Conservation (phyloP, 2,329 filamentous ascomycete species). For the Escovopsis sp. region DNA sequence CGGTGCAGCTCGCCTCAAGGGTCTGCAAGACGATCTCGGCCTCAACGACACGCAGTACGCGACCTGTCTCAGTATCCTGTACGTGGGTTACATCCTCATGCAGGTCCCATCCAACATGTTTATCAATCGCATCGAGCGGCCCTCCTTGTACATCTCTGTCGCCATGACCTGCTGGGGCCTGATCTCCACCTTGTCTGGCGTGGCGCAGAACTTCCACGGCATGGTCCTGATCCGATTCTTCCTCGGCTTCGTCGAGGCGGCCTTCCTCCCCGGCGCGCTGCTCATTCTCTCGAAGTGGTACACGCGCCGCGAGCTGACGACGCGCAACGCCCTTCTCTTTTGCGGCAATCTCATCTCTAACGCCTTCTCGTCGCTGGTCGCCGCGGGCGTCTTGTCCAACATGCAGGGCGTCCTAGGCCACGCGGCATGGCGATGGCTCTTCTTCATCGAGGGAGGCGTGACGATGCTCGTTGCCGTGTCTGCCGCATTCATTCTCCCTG, state of each 20-base stretch:
- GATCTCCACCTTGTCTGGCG: conserved; percentile 41
- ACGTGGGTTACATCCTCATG: conserved; percentile 51
- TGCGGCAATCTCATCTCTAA: conserved; percentile 44
- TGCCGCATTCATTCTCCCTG: conserved; percentile 34
- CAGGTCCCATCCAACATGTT: conserved; percentile 44
- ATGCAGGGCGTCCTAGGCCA: conserved; percentile 40
- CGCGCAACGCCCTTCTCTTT: conserved; percentile 41
- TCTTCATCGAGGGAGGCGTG: conserved; percentile 40
- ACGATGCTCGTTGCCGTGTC: conserved; percentile 33
- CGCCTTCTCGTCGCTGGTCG: conserved; percentile 43
- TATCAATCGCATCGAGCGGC: conserved; percentile 37
- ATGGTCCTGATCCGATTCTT: conserved; percentile 43
- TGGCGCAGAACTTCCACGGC: conserved; percentile 33
- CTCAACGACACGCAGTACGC: conserved; percentile 45
- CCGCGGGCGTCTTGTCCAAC: conserved; percentile 40
- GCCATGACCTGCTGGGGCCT: conserved; percentile 46
- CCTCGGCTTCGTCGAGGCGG: conserved; percentile 46
- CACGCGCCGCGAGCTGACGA: conserved; percentile 40
- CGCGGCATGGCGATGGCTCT: conserved; percentile 45
- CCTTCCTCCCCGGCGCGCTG: conserved; percentile 47
- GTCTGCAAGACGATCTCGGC: conserved; percentile 44
- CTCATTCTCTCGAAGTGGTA: conserved; percentile 53
- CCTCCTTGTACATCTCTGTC: conserved; percentile 33
- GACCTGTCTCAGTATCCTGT: conserved; percentile 47
- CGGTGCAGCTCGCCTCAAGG: conserved; percentile 48